Evolutionary conservation across 1,284 basidiomycete genomes (phyloP), one percentile per base, ranked within the genome.

Genomic region (Apiotrichum gamsii): DNA sequence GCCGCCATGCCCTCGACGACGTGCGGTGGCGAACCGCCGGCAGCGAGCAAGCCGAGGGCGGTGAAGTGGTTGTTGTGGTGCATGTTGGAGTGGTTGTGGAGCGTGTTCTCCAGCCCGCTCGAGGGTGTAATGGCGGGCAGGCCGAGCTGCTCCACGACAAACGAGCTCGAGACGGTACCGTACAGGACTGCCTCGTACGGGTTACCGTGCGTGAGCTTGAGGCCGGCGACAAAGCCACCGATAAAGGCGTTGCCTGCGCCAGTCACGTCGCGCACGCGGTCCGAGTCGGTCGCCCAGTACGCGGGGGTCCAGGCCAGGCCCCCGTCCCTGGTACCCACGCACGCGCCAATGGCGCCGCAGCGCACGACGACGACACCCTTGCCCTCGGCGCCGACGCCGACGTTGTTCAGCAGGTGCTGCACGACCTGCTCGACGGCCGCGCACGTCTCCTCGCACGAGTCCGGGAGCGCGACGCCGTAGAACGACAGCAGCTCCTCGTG

Each of bases 221-320:
- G 43, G 4, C 69, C 69, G 13, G 67, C 67, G 6, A 64, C 52
- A 35, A 54, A 67, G 15, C 69, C 69, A n/a, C 69, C 69, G 6
- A 71, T 45, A 40, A 64, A 71, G 2, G 63, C 54, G 44, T 69
- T 69, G 8, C 69, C 67, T 4, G 65, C 69, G 60, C 65, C 67
- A 5, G 64, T 69, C 25, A 65, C 62, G 40, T 69, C 69, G 45
- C 49, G 57, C 4, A 68, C 63, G 9, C 53, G 42, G 6, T 45
- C 19, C 16, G 47, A 41, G 30, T 51, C 52, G 3, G 41, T 47
- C 11, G 35, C 30, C 31, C 51, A 68, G 39, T 57, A 69, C 2
- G 69, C 59, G 0, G 69, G 69, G 28, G 63, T 57, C 69, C 67
- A 68, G 16, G 43, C 36, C 5, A 65, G n/a, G 9, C 61, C 61